These are phyloP conservation scores for Abrus pulchellus DNA, from an alignment of 306 rosid genomes.

Conservation along the genomic window DNA sequence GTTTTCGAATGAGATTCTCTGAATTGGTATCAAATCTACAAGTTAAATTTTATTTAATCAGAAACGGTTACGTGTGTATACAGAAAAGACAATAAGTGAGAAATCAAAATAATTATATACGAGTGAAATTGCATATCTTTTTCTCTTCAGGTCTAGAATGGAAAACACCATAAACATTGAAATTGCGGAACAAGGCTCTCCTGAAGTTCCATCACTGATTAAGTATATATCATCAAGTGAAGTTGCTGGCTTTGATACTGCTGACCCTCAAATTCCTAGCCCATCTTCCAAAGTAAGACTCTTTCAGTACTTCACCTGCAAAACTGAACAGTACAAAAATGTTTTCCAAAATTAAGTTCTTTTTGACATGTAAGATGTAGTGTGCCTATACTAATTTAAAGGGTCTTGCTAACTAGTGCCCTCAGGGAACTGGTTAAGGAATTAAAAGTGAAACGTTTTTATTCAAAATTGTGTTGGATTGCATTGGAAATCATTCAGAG, in stretches of 20 bases:
- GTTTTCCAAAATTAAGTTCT: background rate
- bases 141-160: constrained; percentile 53
- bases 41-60: background rate
- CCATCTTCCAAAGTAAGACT: constrained; percentile 58
- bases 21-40: background rate
- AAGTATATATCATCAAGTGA: constrained; percentile 62
- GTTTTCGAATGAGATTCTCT: background rate
- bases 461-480: too few relatives aligned
- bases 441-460: too few relatives aligned
- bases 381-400: background rate
- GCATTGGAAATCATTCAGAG: too few relatives aligned
- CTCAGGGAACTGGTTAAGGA: too few relatives aligned
- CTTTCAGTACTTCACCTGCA: background rate
- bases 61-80: too few relatives aligned
- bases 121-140: too few relatives aligned
- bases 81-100: too few relatives aligned
- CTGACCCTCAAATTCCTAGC: constrained; percentile 45
- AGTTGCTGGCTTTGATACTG: constrained; percentile 64
- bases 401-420: too few relatives aligned
- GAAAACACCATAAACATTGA: constrained; percentile 48
- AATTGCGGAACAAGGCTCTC: constrained; percentile 34
- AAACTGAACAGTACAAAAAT: background rate
- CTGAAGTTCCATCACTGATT: constrained; percentile 70
- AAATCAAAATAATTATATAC: too few relatives aligned
- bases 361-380: constrained; percentile 5